Evolutionary conservation across 345 rosid genomes (phyloP).

Genomic region (Ceriops zippeliana): DNA sequence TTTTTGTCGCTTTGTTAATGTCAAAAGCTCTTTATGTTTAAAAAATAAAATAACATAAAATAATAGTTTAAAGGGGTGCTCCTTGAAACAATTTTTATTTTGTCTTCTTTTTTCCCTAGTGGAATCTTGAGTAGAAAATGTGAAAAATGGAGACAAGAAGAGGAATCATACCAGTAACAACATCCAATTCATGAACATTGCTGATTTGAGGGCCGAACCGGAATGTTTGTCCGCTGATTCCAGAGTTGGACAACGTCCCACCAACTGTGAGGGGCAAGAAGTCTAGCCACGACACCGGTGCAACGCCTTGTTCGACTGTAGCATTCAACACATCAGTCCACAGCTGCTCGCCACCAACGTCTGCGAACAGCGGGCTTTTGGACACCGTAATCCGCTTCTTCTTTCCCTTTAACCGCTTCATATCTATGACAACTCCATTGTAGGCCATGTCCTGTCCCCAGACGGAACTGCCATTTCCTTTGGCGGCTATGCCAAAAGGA

Average conservation of each 20-base stretch:
- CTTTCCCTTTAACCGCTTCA: slow-evolving; percentile 5
- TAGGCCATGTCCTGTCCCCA: slow-evolving; percentile 21
- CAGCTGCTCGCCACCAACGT: slow-evolving; percentile 23
- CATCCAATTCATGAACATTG: slow-evolving; percentile 26
- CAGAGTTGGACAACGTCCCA: slow-evolving; percentile 30
- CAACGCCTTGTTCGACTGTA: slow-evolving; percentile 6
- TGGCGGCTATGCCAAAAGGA: slow-evolving; percentile 18
- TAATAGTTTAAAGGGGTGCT: too few relatives aligned
- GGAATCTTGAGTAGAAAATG: too few relatives aligned
- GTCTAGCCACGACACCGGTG: slow-evolving; percentile 31
- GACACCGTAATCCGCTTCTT: background rate
- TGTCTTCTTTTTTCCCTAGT: too few relatives aligned
- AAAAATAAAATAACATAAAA: too few relatives aligned
- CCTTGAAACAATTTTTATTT: too few relatives aligned
- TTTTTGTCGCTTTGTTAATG: too few relatives aligned
- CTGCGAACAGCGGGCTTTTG: slow-evolving; percentile 2
- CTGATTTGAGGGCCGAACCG: slow-evolving; percentile 25
- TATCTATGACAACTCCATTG: slow-evolving; percentile 22
- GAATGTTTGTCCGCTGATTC: slow-evolving; percentile 27
- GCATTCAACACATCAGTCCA: slow-evolving; percentile 26
- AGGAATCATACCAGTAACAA: slow-evolving; percentile 20
- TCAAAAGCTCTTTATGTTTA: too few relatives aligned
- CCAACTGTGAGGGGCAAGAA: slow-evolving; percentile 20
- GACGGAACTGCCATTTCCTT: slow-evolving; percentile 19
- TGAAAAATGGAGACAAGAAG: too few relatives aligned